Conservation (phyloP, 202 grass and related monocot genomes). For the Digitaria exilis region DNA sequence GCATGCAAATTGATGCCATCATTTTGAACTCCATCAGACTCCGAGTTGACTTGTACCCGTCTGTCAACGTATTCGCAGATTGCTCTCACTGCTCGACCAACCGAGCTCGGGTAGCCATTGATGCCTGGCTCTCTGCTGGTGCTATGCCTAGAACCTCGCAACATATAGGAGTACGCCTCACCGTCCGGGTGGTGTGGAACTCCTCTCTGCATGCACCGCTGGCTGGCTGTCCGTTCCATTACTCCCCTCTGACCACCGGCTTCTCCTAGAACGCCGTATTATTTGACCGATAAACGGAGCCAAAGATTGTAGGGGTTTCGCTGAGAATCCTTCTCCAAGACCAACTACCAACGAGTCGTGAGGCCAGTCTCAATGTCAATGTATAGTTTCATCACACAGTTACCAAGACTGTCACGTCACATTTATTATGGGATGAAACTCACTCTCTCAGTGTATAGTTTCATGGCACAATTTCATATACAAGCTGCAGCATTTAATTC, state of each 20-base stretch:
- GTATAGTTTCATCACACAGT: no score
- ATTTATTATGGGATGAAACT: no score
- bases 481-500: no score
- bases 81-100: slow-evolving; percentile 24
- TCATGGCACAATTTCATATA: no score
- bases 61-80: not conserved
- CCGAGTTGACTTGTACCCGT: slow-evolving; percentile 37
- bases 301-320: not conserved
- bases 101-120: not conserved
- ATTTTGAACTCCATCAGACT: slow-evolving; percentile 39
- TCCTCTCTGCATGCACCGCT: slow-evolving; percentile 10
- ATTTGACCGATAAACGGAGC: not conserved
- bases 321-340: no score
- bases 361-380: no score
- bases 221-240: not conserved
- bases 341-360: no score
- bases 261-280: no score
- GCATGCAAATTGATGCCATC: slow-evolving; percentile 12
- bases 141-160: not conserved
- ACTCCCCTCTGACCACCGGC: not conserved
- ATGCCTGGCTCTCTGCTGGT: not conserved
- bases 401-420: no score
- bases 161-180: not conserved
- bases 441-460: no score
- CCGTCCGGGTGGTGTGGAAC: not conserved